Conservation (phyloP, 805 yeast species). For the Kodamaea restingae region DNA sequence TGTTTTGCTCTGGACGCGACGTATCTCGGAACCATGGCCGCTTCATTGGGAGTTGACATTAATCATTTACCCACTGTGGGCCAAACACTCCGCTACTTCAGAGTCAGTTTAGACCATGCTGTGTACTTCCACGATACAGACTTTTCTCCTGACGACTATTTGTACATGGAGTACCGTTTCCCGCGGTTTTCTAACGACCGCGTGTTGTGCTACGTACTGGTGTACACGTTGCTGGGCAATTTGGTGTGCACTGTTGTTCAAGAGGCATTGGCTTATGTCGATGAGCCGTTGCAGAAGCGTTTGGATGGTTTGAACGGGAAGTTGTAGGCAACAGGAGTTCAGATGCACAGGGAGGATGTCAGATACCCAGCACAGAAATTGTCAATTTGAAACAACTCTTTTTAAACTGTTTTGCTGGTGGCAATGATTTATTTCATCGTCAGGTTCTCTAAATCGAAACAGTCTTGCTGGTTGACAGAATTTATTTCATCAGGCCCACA, state of each 20-base stretch:
- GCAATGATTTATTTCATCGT: too few relatives aligned
- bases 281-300: conserved; percentile 5
- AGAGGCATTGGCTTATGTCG: conserved; percentile 25
- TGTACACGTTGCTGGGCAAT: conserved; percentile 26
- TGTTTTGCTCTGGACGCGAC: conserved; percentile 30
- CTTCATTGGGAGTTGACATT: conserved; percentile 20
- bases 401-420: too few relatives aligned
- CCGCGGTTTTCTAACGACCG: conserved; percentile 32
- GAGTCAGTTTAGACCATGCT: conserved; percentile 37
- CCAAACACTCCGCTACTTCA: conserved; percentile 21
- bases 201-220: conserved; percentile 24
- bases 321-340: too few relatives aligned
- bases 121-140: conserved; percentile 33
- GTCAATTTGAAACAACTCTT: too few relatives aligned
- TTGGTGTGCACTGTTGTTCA: conserved; percentile 30
- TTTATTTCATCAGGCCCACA: too few relatives aligned
- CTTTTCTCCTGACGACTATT: conserved; percentile 34
- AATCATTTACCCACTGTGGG: conserved; percentile 3
- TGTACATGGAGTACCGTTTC: conserved; percentile 33
- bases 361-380: too few relatives aligned
- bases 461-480: too few relatives aligned
- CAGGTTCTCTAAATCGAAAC: too few relatives aligned
- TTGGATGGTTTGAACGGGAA: conserved; percentile 6
- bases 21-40: conserved; percentile 25
- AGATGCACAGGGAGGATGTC: too few relatives aligned